Conservation (phyloP, 495 filamentous ascomycete genomes). For the Letharia lupina region DNA sequence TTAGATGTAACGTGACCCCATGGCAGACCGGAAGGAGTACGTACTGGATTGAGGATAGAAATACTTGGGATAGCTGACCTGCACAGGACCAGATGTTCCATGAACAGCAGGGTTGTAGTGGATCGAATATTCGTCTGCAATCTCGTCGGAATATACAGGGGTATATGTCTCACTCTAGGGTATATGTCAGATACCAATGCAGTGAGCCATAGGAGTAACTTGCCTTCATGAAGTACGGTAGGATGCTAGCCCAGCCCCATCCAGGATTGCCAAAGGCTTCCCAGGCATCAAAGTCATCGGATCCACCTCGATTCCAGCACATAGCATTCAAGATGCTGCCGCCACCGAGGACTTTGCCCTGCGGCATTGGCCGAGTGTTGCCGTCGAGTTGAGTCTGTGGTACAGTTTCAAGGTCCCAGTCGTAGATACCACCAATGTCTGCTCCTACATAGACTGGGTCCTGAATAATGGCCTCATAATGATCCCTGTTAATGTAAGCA, state of each 20-base stretch:
- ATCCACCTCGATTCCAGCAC: conserved; percentile 32
- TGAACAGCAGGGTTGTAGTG: conserved; percentile 40
- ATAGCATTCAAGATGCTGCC: conserved; percentile 32
- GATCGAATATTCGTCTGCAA: conserved; percentile 26
- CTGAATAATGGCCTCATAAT: conserved; percentile 27
- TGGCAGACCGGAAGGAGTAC: not conserved
- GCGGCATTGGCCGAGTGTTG: conserved; percentile 26
- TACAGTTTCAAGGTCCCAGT: conserved; percentile 27
- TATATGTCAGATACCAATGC: conserved; percentile 2
- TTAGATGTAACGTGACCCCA: conserved; percentile 9
- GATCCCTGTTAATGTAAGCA: conserved; percentile 22
- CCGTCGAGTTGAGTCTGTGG: conserved; percentile 30
- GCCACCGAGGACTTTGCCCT: conserved; percentile 30
- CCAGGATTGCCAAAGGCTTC: conserved; percentile 50
- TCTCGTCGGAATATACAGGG: conserved; percentile 25
- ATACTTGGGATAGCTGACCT: conserved; percentile 40
- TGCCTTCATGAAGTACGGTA: conserved; percentile 48
- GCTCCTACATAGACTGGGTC: conserved; percentile 28
- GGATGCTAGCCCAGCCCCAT: conserved; percentile 53
- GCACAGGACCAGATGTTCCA: conserved; percentile 38
- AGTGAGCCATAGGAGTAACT: not conserved
- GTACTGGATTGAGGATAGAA: conserved; percentile 30
- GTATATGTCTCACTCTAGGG: conserved; percentile 29
- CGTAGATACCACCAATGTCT: conserved; percentile 28
- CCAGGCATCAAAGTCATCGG: conserved; percentile 50